Conservation (phyloP, 176 grass and related monocot genomes). For the Avena sativa region DNA sequence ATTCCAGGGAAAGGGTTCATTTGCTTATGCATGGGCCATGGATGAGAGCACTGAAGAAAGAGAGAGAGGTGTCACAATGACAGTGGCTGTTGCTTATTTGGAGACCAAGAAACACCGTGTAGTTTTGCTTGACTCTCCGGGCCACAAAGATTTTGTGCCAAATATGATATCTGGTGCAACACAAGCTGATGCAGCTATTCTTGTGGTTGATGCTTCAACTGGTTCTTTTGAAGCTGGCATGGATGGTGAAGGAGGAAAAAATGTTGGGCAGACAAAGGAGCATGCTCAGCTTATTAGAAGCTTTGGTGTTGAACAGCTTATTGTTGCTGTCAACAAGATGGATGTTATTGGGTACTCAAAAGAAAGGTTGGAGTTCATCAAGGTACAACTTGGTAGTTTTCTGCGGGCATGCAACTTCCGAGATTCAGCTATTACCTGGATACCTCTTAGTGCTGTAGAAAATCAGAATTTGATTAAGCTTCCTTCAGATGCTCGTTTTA, state of each 20-base stretch:
- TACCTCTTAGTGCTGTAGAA: constrained; percentile 87
- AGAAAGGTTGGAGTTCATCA: constrained; percentile 91
- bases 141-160: constrained; percentile 98
- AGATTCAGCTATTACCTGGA: constrained; percentile 79
- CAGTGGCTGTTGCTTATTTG: constrained; percentile 89
- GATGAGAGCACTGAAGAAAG: constrained; percentile 98
- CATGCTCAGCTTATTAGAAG: constrained; percentile 92
- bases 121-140: constrained; percentile 92
- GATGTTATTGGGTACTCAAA: constrained; percentile 83
- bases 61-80: constrained; percentile 97
- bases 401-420: constrained; percentile 81
- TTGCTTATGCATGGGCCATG: constrained; percentile 99
- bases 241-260: constrained; percentile 75
- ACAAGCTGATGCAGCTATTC: constrained; percentile 96
- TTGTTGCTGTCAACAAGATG: constrained; percentile 97
- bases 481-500: constrained; percentile 72
- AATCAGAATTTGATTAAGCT: constrained; percentile 81
- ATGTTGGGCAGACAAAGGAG: constrained; percentile 94
- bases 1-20: constrained; percentile 86
- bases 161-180: constrained; percentile 99
- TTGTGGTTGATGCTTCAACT: constrained; percentile 88
- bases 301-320: constrained; percentile 94
- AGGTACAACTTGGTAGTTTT: constrained; percentile 75
- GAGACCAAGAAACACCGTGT: constrained; percentile 87
- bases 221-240: constrained; percentile 98